These are phyloP conservation scores for Geotrichum macrosporum DNA, from an alignment of 1,139 yeast species.

Conservation along the genomic window DNA sequence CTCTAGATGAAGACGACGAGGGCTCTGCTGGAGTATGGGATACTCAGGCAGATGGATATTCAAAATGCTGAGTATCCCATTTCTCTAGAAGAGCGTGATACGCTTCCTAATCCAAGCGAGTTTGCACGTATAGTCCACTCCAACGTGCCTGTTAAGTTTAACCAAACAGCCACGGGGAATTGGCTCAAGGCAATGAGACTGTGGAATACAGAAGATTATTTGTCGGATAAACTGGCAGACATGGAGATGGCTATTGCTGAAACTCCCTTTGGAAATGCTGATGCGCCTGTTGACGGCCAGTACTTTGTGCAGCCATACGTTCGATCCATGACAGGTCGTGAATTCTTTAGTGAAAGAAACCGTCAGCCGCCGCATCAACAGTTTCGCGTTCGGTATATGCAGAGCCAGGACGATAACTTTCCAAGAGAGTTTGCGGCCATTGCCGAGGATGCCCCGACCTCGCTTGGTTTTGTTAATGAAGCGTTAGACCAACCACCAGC, in stretches of 20 bases:
- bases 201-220: slow-evolving; percentile 24
- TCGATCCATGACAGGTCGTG: slow-evolving; percentile 27
- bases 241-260: slow-evolving; percentile 34
- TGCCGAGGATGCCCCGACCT: slow-evolving; percentile 25
- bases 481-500: slow-evolving; percentile 34
- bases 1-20: neutral
- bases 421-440: slow-evolving; percentile 30
- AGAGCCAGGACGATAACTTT: slow-evolving; percentile 39
- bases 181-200: slow-evolving; percentile 20
- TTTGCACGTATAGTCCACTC: slow-evolving; percentile 25
- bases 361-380: too few relatives aligned
- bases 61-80: slow-evolving; percentile 30
- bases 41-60: slow-evolving; percentile 31
- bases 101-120: slow-evolving; percentile 16
- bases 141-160: slow-evolving; percentile 27
- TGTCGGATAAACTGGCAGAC: slow-evolving; percentile 23
- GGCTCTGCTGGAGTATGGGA: slow-evolving; percentile 20
- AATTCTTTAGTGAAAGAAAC: slow-evolving; percentile 31
- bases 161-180: slow-evolving; percentile 7
- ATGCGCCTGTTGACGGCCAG: slow-evolving; percentile 36
- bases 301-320: slow-evolving; percentile 37
- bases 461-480: slow-evolving; percentile 29
- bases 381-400: slow-evolving; percentile 38
- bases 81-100: slow-evolving; percentile 21
- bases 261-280: slow-evolving; percentile 42